Conservation (phyloP, 495 filamentous ascomycete genomes). For the Aspergillus indologenus region DNA sequence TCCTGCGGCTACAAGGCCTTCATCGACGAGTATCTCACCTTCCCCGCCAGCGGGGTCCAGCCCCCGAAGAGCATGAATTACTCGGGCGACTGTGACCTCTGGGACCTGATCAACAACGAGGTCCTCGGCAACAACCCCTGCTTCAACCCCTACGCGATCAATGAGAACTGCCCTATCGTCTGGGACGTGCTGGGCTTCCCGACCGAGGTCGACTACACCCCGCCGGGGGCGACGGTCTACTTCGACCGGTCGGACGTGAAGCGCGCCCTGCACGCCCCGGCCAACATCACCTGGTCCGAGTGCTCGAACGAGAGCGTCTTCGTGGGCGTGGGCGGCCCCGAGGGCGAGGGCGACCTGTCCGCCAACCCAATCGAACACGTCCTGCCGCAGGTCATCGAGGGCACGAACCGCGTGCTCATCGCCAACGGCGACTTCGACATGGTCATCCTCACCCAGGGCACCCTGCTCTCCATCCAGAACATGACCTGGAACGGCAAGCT, state of each 20-base stretch:
- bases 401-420: conserved; percentile 57
- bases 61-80: conserved; percentile 37
- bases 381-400: conserved; percentile 60
- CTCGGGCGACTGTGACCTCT: conserved; percentile 49
- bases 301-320: conserved; percentile 45
- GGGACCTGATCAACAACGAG: conserved; percentile 45
- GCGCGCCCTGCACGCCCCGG: conserved; percentile 55
- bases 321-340: conserved; percentile 36
- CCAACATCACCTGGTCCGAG: conserved; percentile 38
- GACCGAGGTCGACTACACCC: conserved; percentile 35
- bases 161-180: conserved; percentile 39
- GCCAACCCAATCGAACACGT: conserved; percentile 47
- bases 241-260: conserved; percentile 59
- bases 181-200: conserved; percentile 52
- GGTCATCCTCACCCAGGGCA: conserved; percentile 61
- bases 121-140: conserved; percentile 54
- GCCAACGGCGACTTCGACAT: conserved; percentile 59
- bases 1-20: conserved; percentile 56
- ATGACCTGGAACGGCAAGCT: conserved; percentile 65
- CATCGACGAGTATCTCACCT: conserved; percentile 54
- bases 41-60: conserved; percentile 46
- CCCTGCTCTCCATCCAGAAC: conserved; percentile 61
- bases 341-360: conserved; percentile 37
- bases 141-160: conserved; percentile 59
- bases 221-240: conserved; percentile 47